Evolutionary conservation across 768 basidiomycete genomes (phyloP).

Genomic region (Jaapia argillacea): DNA sequence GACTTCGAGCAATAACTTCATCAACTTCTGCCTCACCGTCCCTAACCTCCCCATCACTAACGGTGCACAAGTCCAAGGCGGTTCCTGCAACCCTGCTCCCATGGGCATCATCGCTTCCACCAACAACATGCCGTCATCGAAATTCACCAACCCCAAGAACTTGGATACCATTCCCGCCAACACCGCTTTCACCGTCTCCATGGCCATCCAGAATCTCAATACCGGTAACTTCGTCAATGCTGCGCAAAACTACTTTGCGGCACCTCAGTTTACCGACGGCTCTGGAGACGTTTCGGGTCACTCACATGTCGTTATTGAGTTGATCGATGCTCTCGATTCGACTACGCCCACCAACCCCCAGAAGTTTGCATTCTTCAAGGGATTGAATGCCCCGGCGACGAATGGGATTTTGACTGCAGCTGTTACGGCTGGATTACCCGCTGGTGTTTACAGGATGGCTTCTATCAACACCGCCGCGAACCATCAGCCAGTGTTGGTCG

Average conservation of each 20-base stretch:
- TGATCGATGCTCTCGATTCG: conserved; percentile 29
- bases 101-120: conserved; percentile 38
- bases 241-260: conserved; percentile 32
- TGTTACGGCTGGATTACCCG: conserved; percentile 32
- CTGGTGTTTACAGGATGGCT: conserved; percentile 30
- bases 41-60: conserved; percentile 32
- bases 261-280: conserved; percentile 37
- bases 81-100: conserved; percentile 42
- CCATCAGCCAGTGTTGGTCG: conserved; percentile 28
- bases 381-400: conserved; percentile 21
- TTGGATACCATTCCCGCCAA: conserved; percentile 27
- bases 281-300: conserved; percentile 39
- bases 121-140: conserved; percentile 35
- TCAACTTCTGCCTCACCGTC: conserved; percentile 39
- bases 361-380: conserved; percentile 61
- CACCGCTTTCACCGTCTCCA: conserved; percentile 32
- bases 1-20: conserved; percentile 56
- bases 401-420: conserved; percentile 19
- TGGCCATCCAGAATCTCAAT: conserved; percentile 26
- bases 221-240: conserved; percentile 45
- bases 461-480: conserved; percentile 37
- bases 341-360: conserved; percentile 36
- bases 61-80: conserved; percentile 25
- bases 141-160: conserved; percentile 32
- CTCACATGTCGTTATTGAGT: conserved; percentile 46